A percentile compares a stretch with the other conserved stretches of the same genome.
Evolutionary conservation across 78 protist genomes (phyloP).

Genomic region (Cyanophora paradoxa): DNA sequence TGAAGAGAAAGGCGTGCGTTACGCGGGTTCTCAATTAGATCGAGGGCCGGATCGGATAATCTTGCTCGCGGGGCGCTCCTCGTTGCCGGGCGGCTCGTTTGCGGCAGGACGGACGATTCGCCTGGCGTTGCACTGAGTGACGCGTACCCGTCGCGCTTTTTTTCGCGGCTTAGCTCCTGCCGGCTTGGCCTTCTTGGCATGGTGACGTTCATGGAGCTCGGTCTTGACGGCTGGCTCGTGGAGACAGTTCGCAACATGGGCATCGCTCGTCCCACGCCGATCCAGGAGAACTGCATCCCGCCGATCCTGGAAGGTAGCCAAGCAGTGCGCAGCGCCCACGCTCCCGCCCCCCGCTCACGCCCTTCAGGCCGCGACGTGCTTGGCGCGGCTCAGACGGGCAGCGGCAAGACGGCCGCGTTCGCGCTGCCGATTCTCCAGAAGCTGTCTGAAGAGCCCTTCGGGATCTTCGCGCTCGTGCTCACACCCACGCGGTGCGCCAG

Average conservation of each 20-base stretch:
- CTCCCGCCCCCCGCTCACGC: constrained; percentile 16
- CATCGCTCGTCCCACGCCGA: constrained; percentile 33
- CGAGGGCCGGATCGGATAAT: neutral
- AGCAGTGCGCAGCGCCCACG: constrained; percentile 62
- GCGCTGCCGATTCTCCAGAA: constrained; percentile 91
- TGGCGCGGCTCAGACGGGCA: constrained; percentile 61
- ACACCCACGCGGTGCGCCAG: constrained; percentile 78
- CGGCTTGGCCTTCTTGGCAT: neutral
- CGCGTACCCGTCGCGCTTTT: neutral
- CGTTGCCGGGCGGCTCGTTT: neutral
- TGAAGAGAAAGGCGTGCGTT: neutral
- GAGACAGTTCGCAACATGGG: constrained; percentile 7
- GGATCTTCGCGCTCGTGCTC: constrained; percentile 77
- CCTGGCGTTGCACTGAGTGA: neutral
- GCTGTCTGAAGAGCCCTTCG: constrained; percentile 80
- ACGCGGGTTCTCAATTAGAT: neutral
- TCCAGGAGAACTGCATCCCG: constrained; percentile 43
- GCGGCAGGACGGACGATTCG: neutral
- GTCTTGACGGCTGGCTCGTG: constrained; percentile 26
- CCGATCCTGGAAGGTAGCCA: constrained; percentile 52
- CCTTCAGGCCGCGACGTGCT: constrained; percentile 25
- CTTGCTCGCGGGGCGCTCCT: neutral
- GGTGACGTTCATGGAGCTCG: constrained; percentile 19
- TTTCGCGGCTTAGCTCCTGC: neutral
- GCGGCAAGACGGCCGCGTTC: constrained; percentile 96